phyloP scores from a whole-genome alignment of 768 basidiomycete genomes.

The Lyophyllum shimeji region DNA sequence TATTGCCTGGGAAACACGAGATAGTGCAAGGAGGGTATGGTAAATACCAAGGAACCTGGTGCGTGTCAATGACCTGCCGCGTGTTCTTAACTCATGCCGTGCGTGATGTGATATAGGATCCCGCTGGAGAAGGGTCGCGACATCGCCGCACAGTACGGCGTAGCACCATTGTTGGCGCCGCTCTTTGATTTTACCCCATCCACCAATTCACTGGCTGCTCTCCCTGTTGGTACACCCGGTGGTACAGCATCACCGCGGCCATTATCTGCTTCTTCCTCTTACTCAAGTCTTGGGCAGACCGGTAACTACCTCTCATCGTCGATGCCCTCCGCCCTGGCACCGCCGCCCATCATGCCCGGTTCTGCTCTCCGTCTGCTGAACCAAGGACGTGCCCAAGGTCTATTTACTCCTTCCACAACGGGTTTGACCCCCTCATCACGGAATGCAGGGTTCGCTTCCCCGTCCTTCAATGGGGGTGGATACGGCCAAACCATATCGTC shows the following conservation, averaged over 20 bases:
- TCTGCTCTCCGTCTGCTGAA: slow-evolving; percentile 81
- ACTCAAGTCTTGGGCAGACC: slow-evolving; percentile 50
- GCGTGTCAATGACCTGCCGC: slow-evolving; percentile 23
- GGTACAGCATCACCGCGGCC: slow-evolving; percentile 59
- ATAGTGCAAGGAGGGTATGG: slow-evolving; percentile 99
- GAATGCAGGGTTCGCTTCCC: slow-evolving; percentile 50
- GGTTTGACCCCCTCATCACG: slow-evolving; percentile 41
- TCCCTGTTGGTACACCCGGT: slow-evolving; percentile 53
- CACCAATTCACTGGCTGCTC: slow-evolving; percentile 64
- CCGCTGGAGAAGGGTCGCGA: slow-evolving; percentile 93
- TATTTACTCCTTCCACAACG: slow-evolving; percentile 84
- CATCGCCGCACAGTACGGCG: slow-evolving; percentile 89
- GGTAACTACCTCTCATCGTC: slow-evolving; percentile 40
- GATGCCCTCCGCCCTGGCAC: slow-evolving; percentile 60
- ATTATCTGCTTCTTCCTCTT: slow-evolving; percentile 68
- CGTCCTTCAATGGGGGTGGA: slow-evolving; percentile 43
- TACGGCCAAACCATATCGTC: slow-evolving; percentile 52
- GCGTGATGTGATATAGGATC: slow-evolving; percentile 59
- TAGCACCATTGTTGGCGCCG: slow-evolving; percentile 82
- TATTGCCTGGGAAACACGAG: slow-evolving; percentile 92
- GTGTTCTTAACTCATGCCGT: slow-evolving; percentile 1
- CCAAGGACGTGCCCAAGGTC: slow-evolving; percentile 83
- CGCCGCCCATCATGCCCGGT: slow-evolving; percentile 86
- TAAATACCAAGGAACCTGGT: slow-evolving; percentile 99
- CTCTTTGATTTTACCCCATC: slow-evolving; percentile 92